Conservation (phyloP, 331 rosid genomes). For the Pyracantha coccinea region DNA sequence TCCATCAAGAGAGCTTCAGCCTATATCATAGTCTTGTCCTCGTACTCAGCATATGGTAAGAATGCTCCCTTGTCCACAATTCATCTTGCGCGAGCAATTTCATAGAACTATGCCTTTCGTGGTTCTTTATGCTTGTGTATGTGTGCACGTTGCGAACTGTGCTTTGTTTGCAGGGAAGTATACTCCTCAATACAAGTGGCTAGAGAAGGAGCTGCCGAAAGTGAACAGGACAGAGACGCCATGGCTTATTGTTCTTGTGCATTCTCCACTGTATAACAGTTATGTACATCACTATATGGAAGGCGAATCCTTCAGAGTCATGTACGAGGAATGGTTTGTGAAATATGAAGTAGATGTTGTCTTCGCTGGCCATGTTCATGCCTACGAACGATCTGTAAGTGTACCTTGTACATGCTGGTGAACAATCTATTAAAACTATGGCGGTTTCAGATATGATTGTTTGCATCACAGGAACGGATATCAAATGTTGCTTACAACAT, state of each 20-base stretch:
- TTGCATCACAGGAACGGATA: slow-evolving; percentile 47
- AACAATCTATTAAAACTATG: background rate
- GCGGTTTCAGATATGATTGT: background rate
- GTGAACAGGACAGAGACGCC: slow-evolving; percentile 45
- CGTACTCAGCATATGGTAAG: slow-evolving; percentile 43
- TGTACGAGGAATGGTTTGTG: slow-evolving; percentile 40
- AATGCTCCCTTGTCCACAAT: background rate
- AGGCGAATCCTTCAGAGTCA: slow-evolving; percentile 50
- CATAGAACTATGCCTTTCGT: background rate
- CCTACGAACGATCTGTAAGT: slow-evolving; percentile 48
- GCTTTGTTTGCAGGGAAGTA: slow-evolving; percentile 31
- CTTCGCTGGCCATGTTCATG: slow-evolving; percentile 47
- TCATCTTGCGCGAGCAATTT: background rate
- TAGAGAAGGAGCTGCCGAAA: slow-evolving; percentile 24
- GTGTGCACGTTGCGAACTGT: too few species aligned
- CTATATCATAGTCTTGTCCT: slow-evolving; percentile 38
- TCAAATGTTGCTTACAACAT: slow-evolving; percentile 57
- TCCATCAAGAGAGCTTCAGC: slow-evolving; percentile 51
- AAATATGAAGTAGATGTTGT: slow-evolving; percentile 36
- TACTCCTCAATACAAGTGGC: slow-evolving; percentile 52
- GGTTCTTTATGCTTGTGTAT: background rate
- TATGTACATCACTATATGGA: slow-evolving; percentile 49
- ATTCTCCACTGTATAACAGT: slow-evolving; percentile 41
- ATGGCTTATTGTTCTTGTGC: slow-evolving; percentile 45
- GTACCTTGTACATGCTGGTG: background rate